Percentiles rank a stretch among this genome's conserved stretches.
phyloP scores from a whole-genome alignment of 257 asterid species.

The Cruciata laevipes region DNA sequence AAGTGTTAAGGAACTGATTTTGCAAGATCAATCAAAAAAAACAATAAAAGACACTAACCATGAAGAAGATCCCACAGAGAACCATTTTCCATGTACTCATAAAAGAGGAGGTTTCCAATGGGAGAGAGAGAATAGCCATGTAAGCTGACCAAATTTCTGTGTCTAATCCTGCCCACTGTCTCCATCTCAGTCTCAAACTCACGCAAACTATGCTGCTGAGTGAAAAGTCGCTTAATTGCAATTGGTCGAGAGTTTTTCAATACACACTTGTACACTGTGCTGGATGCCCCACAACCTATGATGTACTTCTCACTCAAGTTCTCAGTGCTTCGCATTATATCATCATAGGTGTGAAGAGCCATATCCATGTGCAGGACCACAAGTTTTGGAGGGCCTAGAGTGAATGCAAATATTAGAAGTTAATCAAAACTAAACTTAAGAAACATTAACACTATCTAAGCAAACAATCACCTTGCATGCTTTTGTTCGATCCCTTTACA shows the following conservation, averaged over 20 bases:
- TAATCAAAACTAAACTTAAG: background rate
- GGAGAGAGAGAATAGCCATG: conserved; percentile 88
- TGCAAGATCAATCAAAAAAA: background rate
- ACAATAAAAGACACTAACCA: conserved; percentile 35
- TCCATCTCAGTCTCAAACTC: conserved; percentile 92
- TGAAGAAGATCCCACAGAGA: conserved; percentile 99
- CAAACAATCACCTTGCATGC: conserved; percentile 33
- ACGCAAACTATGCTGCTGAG: conserved; percentile 43
- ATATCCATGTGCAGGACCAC: conserved; percentile 91
- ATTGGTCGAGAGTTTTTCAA: conserved; percentile 81
- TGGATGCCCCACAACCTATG: conserved; percentile 92
- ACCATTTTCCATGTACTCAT: conserved; percentile 95
- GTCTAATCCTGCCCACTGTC: conserved; percentile 85
- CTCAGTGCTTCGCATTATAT: conserved; percentile 86
- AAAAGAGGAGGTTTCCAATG: conserved; percentile 83
- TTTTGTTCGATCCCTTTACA: conserved; percentile 44
- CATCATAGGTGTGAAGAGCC: conserved; percentile 92
- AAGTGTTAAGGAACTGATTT: background rate
- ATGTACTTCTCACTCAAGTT: conserved; percentile 75
- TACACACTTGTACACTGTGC: conserved; percentile 80
- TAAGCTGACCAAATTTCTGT: conserved; percentile 91
- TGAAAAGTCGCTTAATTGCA: conserved; percentile 93
- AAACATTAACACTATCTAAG: background rate
- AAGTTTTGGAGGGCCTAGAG: conserved; percentile 57
- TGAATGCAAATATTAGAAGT: background rate